phyloP scores from a whole-genome alignment of 441 rosid species.

The Jatropha multifida region DNA sequence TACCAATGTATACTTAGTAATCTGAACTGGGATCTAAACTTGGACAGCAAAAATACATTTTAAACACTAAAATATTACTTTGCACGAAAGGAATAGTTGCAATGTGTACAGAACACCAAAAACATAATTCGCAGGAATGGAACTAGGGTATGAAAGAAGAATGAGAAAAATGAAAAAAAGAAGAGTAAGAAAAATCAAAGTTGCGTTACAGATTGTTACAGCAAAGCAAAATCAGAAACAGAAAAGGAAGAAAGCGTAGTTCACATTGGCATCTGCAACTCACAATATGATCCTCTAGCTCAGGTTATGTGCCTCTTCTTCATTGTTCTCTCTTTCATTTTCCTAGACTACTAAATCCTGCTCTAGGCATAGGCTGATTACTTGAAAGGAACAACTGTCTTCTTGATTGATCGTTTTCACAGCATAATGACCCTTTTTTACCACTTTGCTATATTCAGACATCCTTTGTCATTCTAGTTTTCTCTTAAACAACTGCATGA shows the following conservation, averaged over 20 bases:
- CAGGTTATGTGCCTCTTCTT: background rate
- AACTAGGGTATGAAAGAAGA: too few species aligned
- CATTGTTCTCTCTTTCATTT: slow-evolving; percentile 12
- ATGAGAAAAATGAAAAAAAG: background rate
- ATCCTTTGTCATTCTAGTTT: background rate
- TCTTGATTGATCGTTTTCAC: slow-evolving; percentile 1
- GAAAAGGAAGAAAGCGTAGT: background rate
- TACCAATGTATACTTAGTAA: too few species aligned
- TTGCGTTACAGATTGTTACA: background rate
- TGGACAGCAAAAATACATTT: too few species aligned
- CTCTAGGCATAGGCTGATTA: slow-evolving; percentile 5
- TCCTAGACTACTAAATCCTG: slow-evolving; percentile 6
- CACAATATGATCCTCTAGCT: background rate
- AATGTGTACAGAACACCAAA: too few species aligned
- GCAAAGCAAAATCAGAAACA: slow-evolving; percentile 2
- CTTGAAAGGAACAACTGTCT: slow-evolving; percentile 1
- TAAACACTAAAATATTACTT: too few species aligned
- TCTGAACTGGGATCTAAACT: too few species aligned
- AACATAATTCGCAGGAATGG: too few species aligned
- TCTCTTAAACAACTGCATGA: background rate
- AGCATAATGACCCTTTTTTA: background rate
- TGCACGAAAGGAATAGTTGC: too few species aligned
- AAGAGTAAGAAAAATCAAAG: background rate
- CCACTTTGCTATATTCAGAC: background rate
- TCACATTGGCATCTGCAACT: background rate